A percentile compares a stretch with the other conserved stretches of the same genome.
Conservation (phyloP, 1,139 yeast genomes). For the Sugiyamaella neomexicana region DNA sequence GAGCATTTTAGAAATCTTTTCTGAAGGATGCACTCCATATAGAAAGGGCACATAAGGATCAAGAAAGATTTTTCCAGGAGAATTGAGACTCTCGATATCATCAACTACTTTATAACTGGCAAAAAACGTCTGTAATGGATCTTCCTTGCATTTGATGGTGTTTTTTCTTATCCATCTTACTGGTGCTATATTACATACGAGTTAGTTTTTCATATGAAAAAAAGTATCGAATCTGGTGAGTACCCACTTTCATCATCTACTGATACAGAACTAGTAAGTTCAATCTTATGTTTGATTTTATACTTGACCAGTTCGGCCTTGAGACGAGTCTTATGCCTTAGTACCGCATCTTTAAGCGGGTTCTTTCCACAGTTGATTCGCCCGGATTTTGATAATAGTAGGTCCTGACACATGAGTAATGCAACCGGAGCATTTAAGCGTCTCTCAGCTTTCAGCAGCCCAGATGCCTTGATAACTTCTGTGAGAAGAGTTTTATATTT, state of each 20-base stretch:
- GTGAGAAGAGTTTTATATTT: conserved; percentile 64
- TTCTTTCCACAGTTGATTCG: conserved; percentile 89
- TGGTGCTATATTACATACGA: conserved; percentile 58
- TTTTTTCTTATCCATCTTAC: conserved; percentile 87
- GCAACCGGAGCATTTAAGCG: conserved; percentile 52
- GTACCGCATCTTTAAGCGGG: conserved; percentile 76
- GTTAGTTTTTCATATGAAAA: background rate
- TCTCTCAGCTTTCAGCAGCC: conserved; percentile 54
- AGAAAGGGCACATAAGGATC: conserved; percentile 73
- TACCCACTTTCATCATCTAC: conserved; percentile 44
- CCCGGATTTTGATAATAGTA: conserved; percentile 71
- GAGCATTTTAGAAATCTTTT: conserved; percentile 60
- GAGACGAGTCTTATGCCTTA: conserved; percentile 74
- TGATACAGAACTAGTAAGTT: conserved; percentile 49
- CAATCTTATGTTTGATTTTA: conserved; percentile 65
- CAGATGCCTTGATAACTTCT: conserved; percentile 63
- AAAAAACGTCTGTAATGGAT: conserved; percentile 50
- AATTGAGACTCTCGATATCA: conserved; percentile 47
- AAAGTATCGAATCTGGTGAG: background rate
- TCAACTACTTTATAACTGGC: conserved; percentile 51
- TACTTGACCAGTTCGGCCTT: conserved; percentile 79
- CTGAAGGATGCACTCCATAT: conserved; percentile 76
- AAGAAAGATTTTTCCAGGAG: conserved; percentile 51
- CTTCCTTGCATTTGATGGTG: conserved; percentile 47
- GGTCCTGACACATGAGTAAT: conserved; percentile 73